Percentiles rank a stretch among this genome's conserved stretches.
Evolutionary conservation across 345 rosid genomes (phyloP).

Genomic region (Brassica nigra): DNA sequence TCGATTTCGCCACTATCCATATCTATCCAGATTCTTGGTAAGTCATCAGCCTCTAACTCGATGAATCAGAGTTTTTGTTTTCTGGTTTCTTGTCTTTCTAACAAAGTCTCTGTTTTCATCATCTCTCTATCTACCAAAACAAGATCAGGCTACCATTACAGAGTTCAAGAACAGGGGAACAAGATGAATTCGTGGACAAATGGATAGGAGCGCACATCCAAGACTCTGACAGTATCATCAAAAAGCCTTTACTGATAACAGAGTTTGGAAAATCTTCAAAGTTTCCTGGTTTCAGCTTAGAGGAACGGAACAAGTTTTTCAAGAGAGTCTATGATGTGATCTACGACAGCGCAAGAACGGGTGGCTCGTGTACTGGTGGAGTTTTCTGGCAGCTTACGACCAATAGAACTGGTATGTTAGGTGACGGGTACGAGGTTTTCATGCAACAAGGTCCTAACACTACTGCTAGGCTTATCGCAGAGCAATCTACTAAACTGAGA

Average conservation of each 20-base stretch:
- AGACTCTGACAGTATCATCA: conserved; percentile 48
- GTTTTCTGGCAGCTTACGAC: conserved; percentile 73
- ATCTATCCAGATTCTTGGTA: conserved; percentile 80
- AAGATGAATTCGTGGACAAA: conserved; percentile 47
- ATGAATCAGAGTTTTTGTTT: too few species aligned
- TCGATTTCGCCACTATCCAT: conserved; percentile 80
- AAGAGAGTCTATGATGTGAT: conserved; percentile 48
- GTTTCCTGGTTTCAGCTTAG: conserved; percentile 46
- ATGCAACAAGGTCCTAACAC: conserved; percentile 55
- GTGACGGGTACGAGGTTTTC: conserved; percentile 69
- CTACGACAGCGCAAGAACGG: conserved; percentile 46
- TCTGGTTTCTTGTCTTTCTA: neutral
- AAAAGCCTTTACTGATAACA: conserved; percentile 60
- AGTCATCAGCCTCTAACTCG: conserved; percentile 8
- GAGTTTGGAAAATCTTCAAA: conserved; percentile 71
- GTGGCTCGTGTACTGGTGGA: conserved; percentile 65
- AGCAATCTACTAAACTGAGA: conserved; percentile 55
- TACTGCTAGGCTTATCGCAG: conserved; percentile 55
- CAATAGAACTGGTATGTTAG: conserved; percentile 45
- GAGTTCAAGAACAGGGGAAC: conserved; percentile 46
- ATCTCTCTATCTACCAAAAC: neutral
- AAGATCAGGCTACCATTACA: conserved; percentile 53
- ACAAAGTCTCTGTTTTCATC: neutral
- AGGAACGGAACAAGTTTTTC: conserved; percentile 55
- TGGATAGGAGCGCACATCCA: conserved; percentile 57